Evolutionary conservation across 1,284 basidiomycete species (phyloP), one percentile per base, ranked within the genome.

Genomic region (Malassezia nana): DNA sequence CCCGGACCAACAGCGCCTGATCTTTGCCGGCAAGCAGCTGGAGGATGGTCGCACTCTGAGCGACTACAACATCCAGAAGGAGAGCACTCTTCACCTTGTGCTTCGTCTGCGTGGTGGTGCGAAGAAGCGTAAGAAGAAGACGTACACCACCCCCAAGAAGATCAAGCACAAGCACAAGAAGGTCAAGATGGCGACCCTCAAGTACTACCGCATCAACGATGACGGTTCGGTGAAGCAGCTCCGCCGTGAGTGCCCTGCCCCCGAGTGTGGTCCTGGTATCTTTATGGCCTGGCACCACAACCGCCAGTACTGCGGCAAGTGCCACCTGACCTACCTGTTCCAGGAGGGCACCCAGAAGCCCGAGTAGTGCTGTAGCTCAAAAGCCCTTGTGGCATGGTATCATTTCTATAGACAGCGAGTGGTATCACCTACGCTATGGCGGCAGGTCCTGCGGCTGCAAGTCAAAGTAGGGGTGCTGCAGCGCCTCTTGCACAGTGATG

Each of bases 41-140:
- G 77, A 78, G 66, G 77, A 77, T 60, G 77, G 77, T 41, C 69
- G 76, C 38, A 77, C 76, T 25, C 72, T 77, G 45, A 72, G 73
- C 55, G 76, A 77, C 54, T 80, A 86, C 75, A 96, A 96, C 76
- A 80, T 77, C 71, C 91, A 96, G 75, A 94, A 94, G 75, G 66
- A 72, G 63, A 62, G 63, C 38, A 70, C 68, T 31, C 62, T 70
- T 30, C 68, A 70, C 63, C 63, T 70, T 9, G 68, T 70, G 55
- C 68, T 70, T 38, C 66, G 68, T 74, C 86, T 92, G 47, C 89
- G 89, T 79, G 89, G 89, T 81, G 90, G 89, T 82, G 89, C 85
- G 67, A 92, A 92, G 87, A 96, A 96, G 85, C 84, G 92, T 77
- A 98, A 98, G 84, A 98, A 96, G 83, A 96, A 96, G 84, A 90